Conservation (phyloP, 2,329 filamentous ascomycete genomes). For the Lasiodiplodia sp. region DNA sequence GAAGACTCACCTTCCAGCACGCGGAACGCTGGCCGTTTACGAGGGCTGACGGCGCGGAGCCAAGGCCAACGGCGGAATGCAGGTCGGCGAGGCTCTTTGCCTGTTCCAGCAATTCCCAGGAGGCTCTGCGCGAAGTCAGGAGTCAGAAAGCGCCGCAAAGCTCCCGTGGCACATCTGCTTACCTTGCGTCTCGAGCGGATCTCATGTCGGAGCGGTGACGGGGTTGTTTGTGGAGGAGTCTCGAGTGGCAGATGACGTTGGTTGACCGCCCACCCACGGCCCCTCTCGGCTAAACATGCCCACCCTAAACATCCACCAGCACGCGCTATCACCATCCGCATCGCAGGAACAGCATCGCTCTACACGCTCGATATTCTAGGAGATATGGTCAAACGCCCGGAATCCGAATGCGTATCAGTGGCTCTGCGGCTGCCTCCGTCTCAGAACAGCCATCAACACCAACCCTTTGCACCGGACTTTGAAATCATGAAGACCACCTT, state of each 20-base stretch:
- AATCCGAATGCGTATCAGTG: background rate
- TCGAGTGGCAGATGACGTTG: conserved; percentile 29
- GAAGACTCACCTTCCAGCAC: conserved; percentile 79
- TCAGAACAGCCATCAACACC: background rate
- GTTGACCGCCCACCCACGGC: conserved; percentile 3
- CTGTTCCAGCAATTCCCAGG: conserved; percentile 29
- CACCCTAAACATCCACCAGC: conserved; percentile 5
- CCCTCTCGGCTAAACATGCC: background rate
- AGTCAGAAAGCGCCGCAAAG: background rate
- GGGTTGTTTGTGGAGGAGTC: conserved; percentile 19
- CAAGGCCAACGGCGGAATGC: conserved; percentile 22
- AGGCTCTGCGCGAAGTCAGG: conserved; percentile 13
- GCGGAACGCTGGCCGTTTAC: conserved; percentile 79
- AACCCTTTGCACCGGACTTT: background rate
- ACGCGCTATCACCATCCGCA: background rate
- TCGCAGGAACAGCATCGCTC: background rate
- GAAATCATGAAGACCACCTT: background rate
- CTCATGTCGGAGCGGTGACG: conserved; percentile 28
- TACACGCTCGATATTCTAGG: background rate
- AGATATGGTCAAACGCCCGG: background rate
- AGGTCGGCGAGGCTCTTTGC: conserved; percentile 26
- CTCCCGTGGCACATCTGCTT: background rate
- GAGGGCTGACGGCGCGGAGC: conserved; percentile 30
- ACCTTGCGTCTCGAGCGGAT: conserved; percentile 31
- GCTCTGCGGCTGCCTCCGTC: background rate